Conservation (phyloP, 768 basidiomycete genomes). For the Rhizopogon roseolus region DNA sequence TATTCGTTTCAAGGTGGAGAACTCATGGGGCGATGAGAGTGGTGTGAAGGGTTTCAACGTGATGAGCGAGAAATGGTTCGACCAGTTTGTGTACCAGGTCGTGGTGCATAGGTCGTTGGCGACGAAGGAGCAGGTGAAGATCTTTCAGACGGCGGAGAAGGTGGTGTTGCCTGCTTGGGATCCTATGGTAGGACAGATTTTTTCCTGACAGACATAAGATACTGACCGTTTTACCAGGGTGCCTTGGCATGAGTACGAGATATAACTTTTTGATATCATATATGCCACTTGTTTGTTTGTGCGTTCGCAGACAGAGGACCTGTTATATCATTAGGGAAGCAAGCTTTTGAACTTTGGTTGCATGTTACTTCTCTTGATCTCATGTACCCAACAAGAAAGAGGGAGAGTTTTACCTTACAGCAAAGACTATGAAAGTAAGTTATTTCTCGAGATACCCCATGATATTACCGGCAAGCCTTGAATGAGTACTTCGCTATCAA, state of each 20-base stretch:
- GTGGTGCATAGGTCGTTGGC: slow-evolving; percentile 81
- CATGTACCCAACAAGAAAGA: too few relatives aligned
- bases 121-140: slow-evolving; percentile 73
- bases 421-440: too few relatives aligned
- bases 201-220: not conserved
- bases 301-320: not conserved
- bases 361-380: too few relatives aligned
- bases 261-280: slow-evolving; percentile 30
- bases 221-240: not conserved
- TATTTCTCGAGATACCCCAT: too few relatives aligned
- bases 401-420: too few relatives aligned
- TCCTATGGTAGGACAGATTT: slow-evolving; percentile 23
- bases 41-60: slow-evolving; percentile 88
- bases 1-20: slow-evolving; percentile 94
- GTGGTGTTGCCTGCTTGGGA: slow-evolving; percentile 87
- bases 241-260: slow-evolving; percentile 4
- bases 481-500: too few relatives aligned
- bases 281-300: slow-evolving; percentile 17
- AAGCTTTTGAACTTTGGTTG: too few relatives aligned
- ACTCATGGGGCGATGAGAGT: slow-evolving; percentile 80
- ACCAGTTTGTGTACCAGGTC: slow-evolving; percentile 92
- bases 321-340: too few relatives aligned
- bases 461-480: too few relatives aligned
- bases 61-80: slow-evolving; percentile 92
- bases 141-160: slow-evolving; percentile 65